phyloP scores from a whole-genome alignment of 2,329 filamentous ascomycete species.

The Talaromyces sp. region DNA sequence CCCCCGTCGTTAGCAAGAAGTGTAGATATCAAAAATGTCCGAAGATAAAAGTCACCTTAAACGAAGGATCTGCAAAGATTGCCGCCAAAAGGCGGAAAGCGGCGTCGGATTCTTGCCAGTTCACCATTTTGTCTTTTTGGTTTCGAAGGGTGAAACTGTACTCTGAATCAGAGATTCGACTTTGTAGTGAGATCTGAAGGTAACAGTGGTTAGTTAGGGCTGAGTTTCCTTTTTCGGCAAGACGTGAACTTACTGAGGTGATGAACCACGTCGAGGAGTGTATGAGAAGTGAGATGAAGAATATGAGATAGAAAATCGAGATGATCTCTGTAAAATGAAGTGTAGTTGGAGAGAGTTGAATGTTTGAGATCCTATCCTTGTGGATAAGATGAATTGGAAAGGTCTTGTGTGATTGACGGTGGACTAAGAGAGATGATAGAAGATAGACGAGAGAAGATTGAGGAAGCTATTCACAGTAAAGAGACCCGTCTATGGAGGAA shows the following conservation, averaged over 20 bases:
- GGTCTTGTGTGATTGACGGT: neutral
- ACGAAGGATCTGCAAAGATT: slow-evolving; percentile 25
- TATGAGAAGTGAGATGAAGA: neutral
- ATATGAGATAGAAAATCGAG: neutral
- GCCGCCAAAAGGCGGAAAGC: slow-evolving; percentile 25
- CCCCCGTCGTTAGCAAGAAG: too few relatives aligned
- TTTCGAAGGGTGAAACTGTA: too few relatives aligned
- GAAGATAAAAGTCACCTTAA: slow-evolving; percentile 21
- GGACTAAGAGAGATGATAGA: neutral
- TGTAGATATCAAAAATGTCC: neutral
- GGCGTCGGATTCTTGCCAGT: slow-evolving; percentile 25
- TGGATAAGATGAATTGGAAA: neutral
- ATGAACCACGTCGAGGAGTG: too few relatives aligned
- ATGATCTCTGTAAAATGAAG: neutral
- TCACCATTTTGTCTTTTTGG: slow-evolving; percentile 27
- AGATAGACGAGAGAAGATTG: neutral
- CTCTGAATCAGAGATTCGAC: too few relatives aligned
- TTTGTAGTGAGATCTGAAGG: neutral
- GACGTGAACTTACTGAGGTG: neutral
- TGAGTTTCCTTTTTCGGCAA: neutral
- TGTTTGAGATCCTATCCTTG: too few relatives aligned
- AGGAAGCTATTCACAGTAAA: neutral
- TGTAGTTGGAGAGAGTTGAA: too few relatives aligned
- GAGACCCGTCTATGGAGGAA: neutral
- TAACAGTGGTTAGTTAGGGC: neutral